Conservation (phyloP, 1,139 yeast genomes). For the Sugiyamaella japonica region DNA sequence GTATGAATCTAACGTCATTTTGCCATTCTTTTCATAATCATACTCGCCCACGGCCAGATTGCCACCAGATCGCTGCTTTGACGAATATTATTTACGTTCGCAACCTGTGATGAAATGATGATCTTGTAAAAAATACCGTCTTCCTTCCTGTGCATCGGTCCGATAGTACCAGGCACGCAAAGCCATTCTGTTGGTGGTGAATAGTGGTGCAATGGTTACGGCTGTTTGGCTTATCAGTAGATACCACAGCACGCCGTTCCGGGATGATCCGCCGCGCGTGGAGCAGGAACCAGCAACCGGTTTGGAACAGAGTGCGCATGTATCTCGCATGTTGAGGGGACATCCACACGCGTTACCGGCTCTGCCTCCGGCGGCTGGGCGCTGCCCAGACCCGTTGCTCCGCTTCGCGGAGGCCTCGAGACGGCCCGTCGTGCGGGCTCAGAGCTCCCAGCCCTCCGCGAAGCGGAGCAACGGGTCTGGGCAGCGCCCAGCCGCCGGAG, state of each 20-base stretch:
- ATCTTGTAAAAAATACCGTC: neutral
- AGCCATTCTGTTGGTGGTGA: too few relatives aligned
- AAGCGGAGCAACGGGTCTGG: constrained; percentile 2
- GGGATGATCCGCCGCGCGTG: too few relatives aligned
- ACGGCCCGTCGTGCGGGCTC: neutral
- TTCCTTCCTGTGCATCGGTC: too few relatives aligned
- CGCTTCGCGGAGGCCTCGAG: neutral
- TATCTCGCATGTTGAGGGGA: neutral
- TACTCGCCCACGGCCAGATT: neutral
- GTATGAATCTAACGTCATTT: neutral
- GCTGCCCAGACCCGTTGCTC: neutral
- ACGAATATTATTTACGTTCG: neutral
- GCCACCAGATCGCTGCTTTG: neutral
- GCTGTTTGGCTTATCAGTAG: too few relatives aligned
- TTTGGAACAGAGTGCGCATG: too few relatives aligned
- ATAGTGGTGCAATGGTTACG: too few relatives aligned
- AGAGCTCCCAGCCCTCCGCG: neutral
- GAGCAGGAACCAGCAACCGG: too few relatives aligned
- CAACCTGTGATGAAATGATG: too few relatives aligned
- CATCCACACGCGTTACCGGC: neutral
- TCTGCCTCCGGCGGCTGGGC: constrained; percentile 3
- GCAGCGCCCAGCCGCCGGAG: constrained; percentile 16
- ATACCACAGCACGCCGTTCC: too few relatives aligned
- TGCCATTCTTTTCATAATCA: neutral
- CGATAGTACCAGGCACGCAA: too few relatives aligned